Base-by-base conservation (phyloP, 208 protist species). In the Endotrypanum monterogeii region DNA sequence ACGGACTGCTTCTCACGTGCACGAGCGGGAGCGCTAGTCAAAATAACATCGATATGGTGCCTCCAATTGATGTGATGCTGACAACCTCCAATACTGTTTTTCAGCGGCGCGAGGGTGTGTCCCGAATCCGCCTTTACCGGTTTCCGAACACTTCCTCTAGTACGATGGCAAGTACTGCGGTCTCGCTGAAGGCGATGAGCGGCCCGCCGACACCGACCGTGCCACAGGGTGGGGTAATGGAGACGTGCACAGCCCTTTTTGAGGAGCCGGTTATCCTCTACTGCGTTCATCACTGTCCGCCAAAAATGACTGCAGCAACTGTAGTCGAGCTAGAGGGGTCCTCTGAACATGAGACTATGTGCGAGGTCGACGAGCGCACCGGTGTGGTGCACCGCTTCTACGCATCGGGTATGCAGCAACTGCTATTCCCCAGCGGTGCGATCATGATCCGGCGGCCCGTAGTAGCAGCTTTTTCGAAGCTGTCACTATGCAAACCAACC, bases 301-400 rank as follows among this genome's bases (percentile, higher is more conserved):
- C 57, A 11, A 61, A 51, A 8, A n/a, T 60, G 7, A 25, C 48
- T 1, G 58, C 32, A 6, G 23, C 39, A 50, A 67, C 66, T 1
- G 51, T 3, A 20, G 44, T 68, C 44, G 60, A 68, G 18, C 66
- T 91, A 18, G 70, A 82, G 18, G 39, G 68, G 14, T 83, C 89
- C 14, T 35, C 85, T 16, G 92, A 96, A 67, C 65, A 81, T 0
- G 92, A 96, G 66, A 82, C 85, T 25, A 72, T 74, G 12, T 87
- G 92, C 30, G 82, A 71, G 23, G 78, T 95, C 20, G 69, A 91
- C 48, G 68, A 83, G 69, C 67, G 67, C 30, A 78, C 71, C 28
- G 92, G 92, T 23, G 78, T 79, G 28, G 85, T 96, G n/a, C 84
- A 73, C 16, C 83, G 89, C 70, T 80, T 75, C 72, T 96, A 93